Percentiles rank a stretch among this genome's conserved stretches.
These are phyloP conservation scores for Boletales sp. DNA, from an alignment of 768 basidiomycete genomes.

Conservation along the genomic window DNA sequence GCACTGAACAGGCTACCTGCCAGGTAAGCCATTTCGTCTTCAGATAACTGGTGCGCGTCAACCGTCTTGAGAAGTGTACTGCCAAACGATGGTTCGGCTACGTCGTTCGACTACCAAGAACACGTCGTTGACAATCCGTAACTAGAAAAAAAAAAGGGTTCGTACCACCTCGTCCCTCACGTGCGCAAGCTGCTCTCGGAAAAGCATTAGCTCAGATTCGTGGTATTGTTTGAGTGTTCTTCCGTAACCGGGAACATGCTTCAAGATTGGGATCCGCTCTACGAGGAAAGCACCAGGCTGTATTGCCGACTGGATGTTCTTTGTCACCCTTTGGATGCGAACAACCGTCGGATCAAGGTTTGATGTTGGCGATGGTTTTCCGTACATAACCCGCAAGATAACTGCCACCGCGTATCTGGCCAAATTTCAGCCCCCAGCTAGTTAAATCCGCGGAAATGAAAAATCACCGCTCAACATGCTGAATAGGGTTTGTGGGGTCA, in stretches of 20 bases:
- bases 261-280: constrained; percentile 45
- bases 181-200: constrained; percentile 36
- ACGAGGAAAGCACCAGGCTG: constrained; percentile 50
- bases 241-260: constrained; percentile 50
- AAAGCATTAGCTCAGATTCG: constrained; percentile 45
- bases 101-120: constrained; percentile 5
- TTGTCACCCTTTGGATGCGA: constrained; percentile 16
- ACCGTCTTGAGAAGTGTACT: constrained; percentile 51
- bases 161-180: constrained; percentile 4
- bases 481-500: constrained; percentile 8
- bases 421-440: not conserved
- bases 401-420: constrained; percentile 21
- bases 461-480: constrained; percentile 11
- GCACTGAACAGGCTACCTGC: constrained; percentile 60
- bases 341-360: constrained; percentile 10
- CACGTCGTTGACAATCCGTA: not conserved
- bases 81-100: constrained; percentile 36
- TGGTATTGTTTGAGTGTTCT: constrained; percentile 28
- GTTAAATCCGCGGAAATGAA: not conserved
- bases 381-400: constrained; percentile 24
- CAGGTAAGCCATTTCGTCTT: constrained; percentile 53
- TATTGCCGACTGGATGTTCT: constrained; percentile 25
- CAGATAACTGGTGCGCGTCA: constrained; percentile 43
- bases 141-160: not conserved
- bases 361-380: constrained; percentile 22